Percentiles rank a stretch among this genome's conserved stretches.
Evolutionary conservation across 805 yeast genomes (phyloP).

Genomic region (Lachancea fermentati): DNA sequence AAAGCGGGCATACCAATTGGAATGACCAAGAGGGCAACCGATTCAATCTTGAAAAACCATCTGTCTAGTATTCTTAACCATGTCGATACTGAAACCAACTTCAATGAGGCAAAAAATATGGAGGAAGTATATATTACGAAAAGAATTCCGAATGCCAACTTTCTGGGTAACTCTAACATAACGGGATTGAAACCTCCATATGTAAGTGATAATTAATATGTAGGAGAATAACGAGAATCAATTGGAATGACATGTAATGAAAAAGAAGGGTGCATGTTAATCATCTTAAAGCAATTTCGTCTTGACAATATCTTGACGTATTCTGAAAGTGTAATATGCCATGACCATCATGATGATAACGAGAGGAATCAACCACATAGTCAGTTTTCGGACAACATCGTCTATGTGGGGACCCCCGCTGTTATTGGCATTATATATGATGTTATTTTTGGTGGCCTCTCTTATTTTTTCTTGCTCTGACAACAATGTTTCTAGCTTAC

Average conservation of each 20-base stretch:
- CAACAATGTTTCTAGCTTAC: conserved; percentile 27
- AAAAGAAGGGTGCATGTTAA: background rate
- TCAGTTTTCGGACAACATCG: conserved; percentile 26
- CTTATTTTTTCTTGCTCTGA: conserved; percentile 29
- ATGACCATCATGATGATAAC: conserved; percentile 26
- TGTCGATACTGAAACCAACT: conserved; percentile 27
- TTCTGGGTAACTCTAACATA: conserved; percentile 41
- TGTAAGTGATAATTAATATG: conserved; percentile 10
- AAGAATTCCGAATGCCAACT: conserved; percentile 45
- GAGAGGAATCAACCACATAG: conserved; percentile 30
- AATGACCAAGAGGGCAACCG: conserved; percentile 21
- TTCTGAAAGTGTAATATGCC: conserved; percentile 33
- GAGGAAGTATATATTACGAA: conserved; percentile 41
- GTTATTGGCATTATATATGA: conserved; percentile 7
- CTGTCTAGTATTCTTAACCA: conserved; percentile 29
- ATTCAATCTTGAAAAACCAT: conserved; percentile 25
- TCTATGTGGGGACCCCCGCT: conserved; percentile 28
- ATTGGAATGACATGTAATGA: too few species aligned
- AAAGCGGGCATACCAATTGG: conserved; percentile 39
- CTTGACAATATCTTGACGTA: conserved; percentile 32
- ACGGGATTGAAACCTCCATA: conserved; percentile 43
- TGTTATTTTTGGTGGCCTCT: conserved; percentile 17
- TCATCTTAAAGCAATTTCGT: conserved; percentile 26
- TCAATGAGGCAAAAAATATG: conserved; percentile 37
- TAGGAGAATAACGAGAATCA: too few species aligned